Evolutionary conservation across 2,329 filamentous ascomycete genomes (phyloP).

Genomic region (Thelonectria discophora): DNA sequence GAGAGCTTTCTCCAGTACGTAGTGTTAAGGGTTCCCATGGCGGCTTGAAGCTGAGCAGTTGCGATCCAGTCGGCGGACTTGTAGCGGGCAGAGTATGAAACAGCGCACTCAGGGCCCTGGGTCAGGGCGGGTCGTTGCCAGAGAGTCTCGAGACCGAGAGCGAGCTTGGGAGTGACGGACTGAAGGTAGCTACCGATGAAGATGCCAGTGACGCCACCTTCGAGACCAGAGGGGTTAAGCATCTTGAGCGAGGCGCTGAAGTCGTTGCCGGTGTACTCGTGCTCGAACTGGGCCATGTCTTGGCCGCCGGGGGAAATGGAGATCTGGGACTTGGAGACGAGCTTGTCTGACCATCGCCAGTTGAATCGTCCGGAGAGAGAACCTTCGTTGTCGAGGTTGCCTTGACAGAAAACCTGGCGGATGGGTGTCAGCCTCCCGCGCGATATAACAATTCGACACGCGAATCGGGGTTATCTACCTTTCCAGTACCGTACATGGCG

Average conservation of each 20-base stretch:
- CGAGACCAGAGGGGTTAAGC: slow-evolving; percentile 92
- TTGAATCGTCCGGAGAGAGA: slow-evolving; percentile 90
- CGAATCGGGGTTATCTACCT: slow-evolving; percentile 62
- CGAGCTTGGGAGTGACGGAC: slow-evolving; percentile 85
- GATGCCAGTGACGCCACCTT: slow-evolving; percentile 93
- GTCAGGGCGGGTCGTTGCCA: slow-evolving; percentile 89
- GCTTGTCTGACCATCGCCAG: slow-evolving; percentile 82
- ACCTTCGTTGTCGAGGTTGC: slow-evolving; percentile 92
- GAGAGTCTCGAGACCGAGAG: slow-evolving; percentile 89
- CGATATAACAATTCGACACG: slow-evolving; percentile 11
- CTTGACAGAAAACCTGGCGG: slow-evolving; percentile 91
- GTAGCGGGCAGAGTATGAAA: slow-evolving; percentile 93
- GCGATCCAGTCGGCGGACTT: slow-evolving; percentile 93
- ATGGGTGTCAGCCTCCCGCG: slow-evolving; percentile 29
- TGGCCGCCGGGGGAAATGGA: slow-evolving; percentile 84
- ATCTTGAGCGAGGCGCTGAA: slow-evolving; percentile 94
- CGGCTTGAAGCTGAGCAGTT: slow-evolving; percentile 82
- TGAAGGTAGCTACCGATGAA: slow-evolving; percentile 96
- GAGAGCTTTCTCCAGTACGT: slow-evolving; percentile 95
- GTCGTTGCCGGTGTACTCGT: slow-evolving; percentile 92
- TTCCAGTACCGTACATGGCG: slow-evolving; percentile 90
- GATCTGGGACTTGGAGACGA: slow-evolving; percentile 87
- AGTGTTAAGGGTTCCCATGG: slow-evolving; percentile 86
- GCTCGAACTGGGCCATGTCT: slow-evolving; percentile 92
- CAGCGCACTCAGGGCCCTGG: slow-evolving; percentile 86